phyloP scores from a whole-genome alignment of 1,139 yeast species.

The Pichia sp. region DNA sequence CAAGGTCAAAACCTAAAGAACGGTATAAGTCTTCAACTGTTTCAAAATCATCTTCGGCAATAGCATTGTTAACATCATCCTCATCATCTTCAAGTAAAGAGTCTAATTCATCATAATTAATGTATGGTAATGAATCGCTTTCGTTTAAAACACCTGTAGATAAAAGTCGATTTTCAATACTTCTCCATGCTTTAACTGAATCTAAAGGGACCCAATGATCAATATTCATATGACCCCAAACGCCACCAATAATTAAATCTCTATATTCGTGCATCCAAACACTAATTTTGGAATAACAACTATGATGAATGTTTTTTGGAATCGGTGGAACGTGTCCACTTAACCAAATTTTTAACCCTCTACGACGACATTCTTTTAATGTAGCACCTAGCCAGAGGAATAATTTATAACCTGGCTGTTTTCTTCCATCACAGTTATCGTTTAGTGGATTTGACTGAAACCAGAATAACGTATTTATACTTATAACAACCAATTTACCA shows the following conservation, averaged over 20 bases:
- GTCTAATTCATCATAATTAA: constrained; percentile 17
- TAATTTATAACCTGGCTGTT: constrained; percentile 73
- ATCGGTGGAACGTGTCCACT: constrained; percentile 87
- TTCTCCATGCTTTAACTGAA: constrained; percentile 58
- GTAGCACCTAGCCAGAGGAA: constrained; percentile 75
- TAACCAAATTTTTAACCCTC: constrained; percentile 80
- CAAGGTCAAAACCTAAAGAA: constrained; percentile 9
- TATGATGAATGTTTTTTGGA: constrained; percentile 63
- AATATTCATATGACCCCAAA: constrained; percentile 84
- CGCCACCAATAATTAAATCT: constrained; percentile 74
- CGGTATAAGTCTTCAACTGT: constrained; percentile 10
- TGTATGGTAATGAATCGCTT: constrained; percentile 7
- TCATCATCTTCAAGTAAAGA: constrained; percentile 3
- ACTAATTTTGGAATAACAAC: constrained; percentile 67
- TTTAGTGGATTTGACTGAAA: constrained; percentile 75
- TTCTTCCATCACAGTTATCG: constrained; percentile 65
- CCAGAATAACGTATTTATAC: constrained; percentile 70
- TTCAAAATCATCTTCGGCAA: constrained; percentile 10
- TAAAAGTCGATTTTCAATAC: constrained; percentile 31
- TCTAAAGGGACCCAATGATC: constrained; percentile 80
- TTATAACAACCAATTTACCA: constrained; percentile 64
- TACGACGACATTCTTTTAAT: constrained; percentile 62
- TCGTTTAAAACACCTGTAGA: constrained; percentile 16
- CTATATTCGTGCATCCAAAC: constrained; percentile 77
- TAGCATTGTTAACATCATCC: constrained; percentile 10